These are phyloP conservation scores for Solanum rostratum DNA, from an alignment of 257 asterid species.

Conservation along the genomic window DNA sequence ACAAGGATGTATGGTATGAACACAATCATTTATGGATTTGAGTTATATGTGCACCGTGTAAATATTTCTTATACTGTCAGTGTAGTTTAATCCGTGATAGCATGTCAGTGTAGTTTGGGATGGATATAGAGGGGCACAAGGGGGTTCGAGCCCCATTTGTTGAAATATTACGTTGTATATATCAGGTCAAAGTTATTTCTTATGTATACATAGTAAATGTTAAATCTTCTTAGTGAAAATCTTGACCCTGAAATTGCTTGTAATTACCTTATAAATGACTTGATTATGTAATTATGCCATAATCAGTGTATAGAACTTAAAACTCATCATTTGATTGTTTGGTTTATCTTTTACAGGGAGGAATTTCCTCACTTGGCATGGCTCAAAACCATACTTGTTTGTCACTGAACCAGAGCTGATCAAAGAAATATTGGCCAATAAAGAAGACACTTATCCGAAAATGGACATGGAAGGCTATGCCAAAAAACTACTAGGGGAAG, in stretches of 20 bases:
- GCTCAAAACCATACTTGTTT: conserved; percentile 41
- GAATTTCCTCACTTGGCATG: conserved; percentile 50
- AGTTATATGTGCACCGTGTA: not conserved
- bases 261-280: not conserved
- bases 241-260: not conserved
- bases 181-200: not conserved
- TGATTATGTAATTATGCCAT: not conserved
- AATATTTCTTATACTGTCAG: not conserved
- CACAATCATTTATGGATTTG: not conserved
- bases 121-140: not conserved
- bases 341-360: conserved; percentile 17
- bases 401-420: conserved; percentile 48
- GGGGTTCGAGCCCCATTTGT: not conserved
- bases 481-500: conserved; percentile 58
- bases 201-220: not conserved
- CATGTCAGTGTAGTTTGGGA: not conserved
- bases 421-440: conserved; percentile 42
- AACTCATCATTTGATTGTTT: not conserved
- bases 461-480: conserved; percentile 55
- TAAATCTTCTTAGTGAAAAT: not conserved
- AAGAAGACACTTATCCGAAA: conserved; percentile 38
- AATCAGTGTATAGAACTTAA: not conserved
- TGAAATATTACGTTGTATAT: not conserved
- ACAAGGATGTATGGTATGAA: conserved; percentile 37
- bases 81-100: not conserved